These are phyloP conservation scores for Trichoderma aggressivum DNA, from an alignment of 2,329 filamentous ascomycete species.

Conservation along the genomic window DNA sequence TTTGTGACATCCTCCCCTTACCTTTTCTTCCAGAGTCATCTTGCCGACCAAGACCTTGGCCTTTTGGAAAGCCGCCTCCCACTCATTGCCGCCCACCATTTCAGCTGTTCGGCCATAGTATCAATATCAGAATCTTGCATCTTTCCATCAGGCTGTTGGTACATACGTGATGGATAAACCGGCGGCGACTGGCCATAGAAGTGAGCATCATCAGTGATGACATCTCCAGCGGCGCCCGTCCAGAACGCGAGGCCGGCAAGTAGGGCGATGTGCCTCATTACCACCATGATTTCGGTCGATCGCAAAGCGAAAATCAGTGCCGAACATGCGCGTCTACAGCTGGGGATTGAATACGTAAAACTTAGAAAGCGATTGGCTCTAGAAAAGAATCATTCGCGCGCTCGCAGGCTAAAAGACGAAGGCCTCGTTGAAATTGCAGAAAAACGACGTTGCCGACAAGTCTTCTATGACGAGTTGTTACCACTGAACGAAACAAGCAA, in stretches of 20 bases:
- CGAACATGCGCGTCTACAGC: neutral
- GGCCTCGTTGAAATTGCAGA: neutral
- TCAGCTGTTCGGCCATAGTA: slow-evolving; percentile 33
- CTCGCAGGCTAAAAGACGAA: neutral
- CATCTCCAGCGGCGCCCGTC: slow-evolving; percentile 12
- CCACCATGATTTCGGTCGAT: neutral
- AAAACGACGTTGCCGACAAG: neutral
- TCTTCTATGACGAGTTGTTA: neutral
- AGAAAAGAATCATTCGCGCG: neutral
- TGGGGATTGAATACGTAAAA: neutral
- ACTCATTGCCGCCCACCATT: slow-evolving; percentile 60
- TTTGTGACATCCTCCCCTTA: slow-evolving; percentile 21
- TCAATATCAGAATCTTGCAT: neutral
- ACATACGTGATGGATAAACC: slow-evolving; percentile 51
- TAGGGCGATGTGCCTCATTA: neutral
- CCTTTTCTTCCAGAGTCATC: slow-evolving; percentile 74
- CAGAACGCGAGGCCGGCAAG: neutral
- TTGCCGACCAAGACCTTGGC: slow-evolving; percentile 66
- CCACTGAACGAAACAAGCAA: neutral
- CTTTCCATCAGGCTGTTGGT: neutral
- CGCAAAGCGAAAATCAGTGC: neutral
- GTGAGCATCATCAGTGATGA: slow-evolving; percentile 39
- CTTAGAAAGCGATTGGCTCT: neutral
- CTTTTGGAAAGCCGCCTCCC: slow-evolving; percentile 64
- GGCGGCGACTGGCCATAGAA: slow-evolving; percentile 51